Base-by-base conservation (phyloP, 202 grass and related monocot genomes). In the Hordeum pubiflorum region DNA sequence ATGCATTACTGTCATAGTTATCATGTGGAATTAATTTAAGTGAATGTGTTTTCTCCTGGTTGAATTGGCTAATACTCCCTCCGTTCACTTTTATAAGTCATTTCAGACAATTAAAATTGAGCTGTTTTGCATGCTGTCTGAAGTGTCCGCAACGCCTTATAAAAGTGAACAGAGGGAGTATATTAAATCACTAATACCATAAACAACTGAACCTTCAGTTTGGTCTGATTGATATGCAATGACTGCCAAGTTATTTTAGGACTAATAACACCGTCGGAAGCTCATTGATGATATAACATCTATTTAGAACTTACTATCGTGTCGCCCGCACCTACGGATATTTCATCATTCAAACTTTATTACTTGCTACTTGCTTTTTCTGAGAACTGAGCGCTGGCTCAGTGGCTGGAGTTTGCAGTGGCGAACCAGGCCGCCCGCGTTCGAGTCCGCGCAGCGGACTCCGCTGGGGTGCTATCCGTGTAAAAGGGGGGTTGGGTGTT, bases 161-260 rank as follows among this genome's bases (percentile, higher is more conserved):
- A 26, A 26, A 26, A 26, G 24, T 26, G 24, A 26, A 26, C 24
- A 26, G 24, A 26, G 24, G 24, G 24, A n/a, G n/a, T n/a, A n/a
- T 75, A 66, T 63, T 41, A 33, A 20, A 31, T 59, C 1, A 31
- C 40, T 75, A 21, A 76, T 64, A 79, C 78, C 52, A 86, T 86
- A 69, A 67, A 20, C 15, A 50, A 50, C 9, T 15, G 52, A 82
- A 79, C 22, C 46, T 17, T 4, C 3, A 54, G 13, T 6, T 9
- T 67, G 58, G 38, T 17, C 26, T 50, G 61, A 58, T 58, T 74
- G 48, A 78, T 78, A 73, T 72, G 27, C 59, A 31, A 12, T 58
- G n/a, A 66, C 32, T 82, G 48, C 48, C 44, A 17, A 57, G 33
- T 70, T 62, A 57, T 58, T 77, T 72, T 80, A 33, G 33, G 31